phyloP scores from a whole-genome alignment of 192 early-diverging fungal species.

The Mortierella claussenii region DNA sequence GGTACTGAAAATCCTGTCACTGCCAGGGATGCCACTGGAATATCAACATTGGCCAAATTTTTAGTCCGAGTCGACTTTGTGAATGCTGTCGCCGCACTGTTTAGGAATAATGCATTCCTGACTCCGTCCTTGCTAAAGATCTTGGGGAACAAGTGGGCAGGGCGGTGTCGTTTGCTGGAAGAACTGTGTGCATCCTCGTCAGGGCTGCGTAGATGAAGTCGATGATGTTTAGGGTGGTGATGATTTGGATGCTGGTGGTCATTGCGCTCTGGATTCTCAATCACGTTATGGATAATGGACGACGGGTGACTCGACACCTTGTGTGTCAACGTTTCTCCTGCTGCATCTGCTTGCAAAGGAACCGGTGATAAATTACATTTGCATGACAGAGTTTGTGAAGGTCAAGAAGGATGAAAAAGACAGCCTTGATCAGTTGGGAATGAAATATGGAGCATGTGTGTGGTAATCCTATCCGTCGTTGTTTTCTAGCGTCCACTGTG shows the following conservation, averaged over 20 bases:
- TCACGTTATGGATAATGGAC: too few relatives aligned
- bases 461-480: too few relatives aligned
- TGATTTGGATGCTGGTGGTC: background rate
- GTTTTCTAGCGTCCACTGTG: too few relatives aligned
- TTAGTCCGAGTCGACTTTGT: slow-evolving; percentile 14
- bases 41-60: slow-evolving; percentile 2
- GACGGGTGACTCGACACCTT: too few relatives aligned
- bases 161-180: background rate
- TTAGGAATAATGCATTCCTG: slow-evolving; percentile 23
- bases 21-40: slow-evolving; percentile 5
- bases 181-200: background rate
- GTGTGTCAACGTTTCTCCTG: too few relatives aligned
- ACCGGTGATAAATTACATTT: too few relatives aligned
- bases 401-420: too few relatives aligned
- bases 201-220: background rate
- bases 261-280: too few relatives aligned
- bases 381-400: too few relatives aligned
- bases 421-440: too few relatives aligned
- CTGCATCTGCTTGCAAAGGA: too few relatives aligned
- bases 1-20: slow-evolving; percentile 35
- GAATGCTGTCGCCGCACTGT: slow-evolving; percentile 40
- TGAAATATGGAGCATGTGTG: too few relatives aligned
- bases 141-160: slow-evolving; percentile 22
- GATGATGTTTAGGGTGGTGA: background rate
- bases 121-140: slow-evolving; percentile 44